Base-by-base conservation (phyloP, 2,329 filamentous ascomycete species). In the Cordyceps tenuipes region DNA sequence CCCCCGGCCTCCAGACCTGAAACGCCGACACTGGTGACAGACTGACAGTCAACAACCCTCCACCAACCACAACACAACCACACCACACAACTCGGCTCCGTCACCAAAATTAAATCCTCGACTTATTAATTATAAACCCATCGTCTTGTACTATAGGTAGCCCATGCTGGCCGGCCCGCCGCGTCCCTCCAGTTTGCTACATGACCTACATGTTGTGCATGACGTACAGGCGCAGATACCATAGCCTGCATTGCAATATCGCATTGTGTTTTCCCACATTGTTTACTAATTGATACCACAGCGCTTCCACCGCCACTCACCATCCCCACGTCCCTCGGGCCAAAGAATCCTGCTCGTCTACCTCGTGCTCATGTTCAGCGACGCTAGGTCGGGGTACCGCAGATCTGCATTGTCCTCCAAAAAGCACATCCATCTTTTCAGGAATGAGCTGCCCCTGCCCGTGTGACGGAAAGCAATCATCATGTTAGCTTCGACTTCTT, bases 381-480 rank as follows among this genome's bases (percentile, higher is more conserved):
- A 72, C 7, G 77, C 72, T 44, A 85, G 69, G 69, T 94, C 89
- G 3, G 93, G 91, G 74, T 97, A 97, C 69, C 94, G 81, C 66
- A 97, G 76, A 75, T 97, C 93, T 8, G 91, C 89, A 68, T 96
- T 79, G 64, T 96, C 90, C 73, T 97, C 93, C 34, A 97, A 78
- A 71, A 88, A 93, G 10, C 81, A 83, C 90, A 97, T 96, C 94
- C 93, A 97, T 63, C 81, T 81, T 73, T 90, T 91, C 63, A 97
- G 79, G 70, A 96, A 97, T 61, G 79, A 80, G 73, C 89, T 91
- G 26, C 92, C 92, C 74, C 90, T 96, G 31, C 12, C 34, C 48
- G 67, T 65, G 65, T 39, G 49, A 61, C 31, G 43, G n/a, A 52
- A 4, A 31, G 39, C n/a, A 19, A 43, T 44, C 23, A 31, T 36